phyloP scores from a whole-genome alignment of 495 filamentous ascomycete species.

The Aspergillus diversus region DNA sequence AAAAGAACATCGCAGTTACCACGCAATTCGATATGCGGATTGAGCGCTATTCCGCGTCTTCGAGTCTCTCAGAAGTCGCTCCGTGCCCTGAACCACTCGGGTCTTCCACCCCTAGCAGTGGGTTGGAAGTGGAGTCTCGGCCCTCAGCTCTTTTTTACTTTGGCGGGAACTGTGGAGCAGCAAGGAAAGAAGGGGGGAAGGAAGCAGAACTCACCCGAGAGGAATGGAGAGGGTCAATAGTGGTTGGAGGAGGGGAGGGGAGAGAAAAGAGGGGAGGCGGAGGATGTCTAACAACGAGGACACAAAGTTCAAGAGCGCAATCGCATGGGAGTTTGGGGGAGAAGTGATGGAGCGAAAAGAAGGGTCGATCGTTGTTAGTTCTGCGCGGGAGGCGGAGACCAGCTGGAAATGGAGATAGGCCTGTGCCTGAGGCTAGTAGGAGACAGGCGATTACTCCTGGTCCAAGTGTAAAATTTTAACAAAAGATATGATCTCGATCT shows the following conservation, averaged over 20 bases:
- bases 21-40: background rate
- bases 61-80: too few species aligned
- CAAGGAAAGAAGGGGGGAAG: constrained; percentile 19
- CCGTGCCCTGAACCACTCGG: constrained; percentile 9
- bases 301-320: constrained; percentile 13
- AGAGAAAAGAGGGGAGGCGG: constrained; percentile 8
- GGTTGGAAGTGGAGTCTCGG: constrained; percentile 29
- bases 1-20: background rate
- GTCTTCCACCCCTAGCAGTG: constrained; percentile 23
- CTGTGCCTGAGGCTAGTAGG: constrained; percentile 1
- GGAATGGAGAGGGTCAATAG: constrained; percentile 5
- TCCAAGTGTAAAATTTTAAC: background rate
- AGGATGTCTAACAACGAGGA: constrained; percentile 1
- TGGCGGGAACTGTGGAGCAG: constrained; percentile 36
- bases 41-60: background rate
- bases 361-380: constrained; percentile 17
- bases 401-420: constrained; percentile 5
- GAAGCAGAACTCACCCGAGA: constrained; percentile 5
- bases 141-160: constrained; percentile 23
- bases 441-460: background rate
- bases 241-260: constrained; percentile 9
- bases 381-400: constrained; percentile 23
- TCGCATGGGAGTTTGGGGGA: constrained; percentile 12
- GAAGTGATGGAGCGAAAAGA: constrained; percentile 6
- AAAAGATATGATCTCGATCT: background rate